Conservation (phyloP, 179 eudicot genomes). For the Actinidia chinensis region DNA sequence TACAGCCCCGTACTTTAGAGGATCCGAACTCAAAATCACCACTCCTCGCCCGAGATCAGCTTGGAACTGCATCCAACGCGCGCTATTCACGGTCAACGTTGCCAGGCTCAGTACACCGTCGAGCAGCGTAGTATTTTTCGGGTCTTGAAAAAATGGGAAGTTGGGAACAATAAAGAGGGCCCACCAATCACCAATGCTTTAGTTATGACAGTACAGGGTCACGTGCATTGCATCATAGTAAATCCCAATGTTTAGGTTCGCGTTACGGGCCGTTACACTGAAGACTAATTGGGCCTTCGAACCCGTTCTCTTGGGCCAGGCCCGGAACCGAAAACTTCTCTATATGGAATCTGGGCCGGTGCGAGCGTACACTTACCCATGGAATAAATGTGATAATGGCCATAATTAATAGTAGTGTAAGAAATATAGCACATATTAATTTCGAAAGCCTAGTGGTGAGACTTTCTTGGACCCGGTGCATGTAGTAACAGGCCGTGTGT, state of each 20-base stretch:
- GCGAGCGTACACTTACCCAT: constrained; percentile 83
- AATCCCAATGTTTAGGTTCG: constrained; percentile 58
- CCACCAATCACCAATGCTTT: constrained; percentile 57
- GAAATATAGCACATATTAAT: constrained; percentile 60
- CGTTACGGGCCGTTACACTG: constrained; percentile 64
- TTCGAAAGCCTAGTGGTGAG: constrained; percentile 70
- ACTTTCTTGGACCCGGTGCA: constrained; percentile 71
- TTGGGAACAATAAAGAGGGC: constrained; percentile 32
- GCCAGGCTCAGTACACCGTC: constrained; percentile 42
- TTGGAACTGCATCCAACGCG: constrained; percentile 54
- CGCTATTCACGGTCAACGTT: constrained; percentile 33
- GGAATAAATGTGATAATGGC: constrained; percentile 65
- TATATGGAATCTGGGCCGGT: constrained; percentile 70
- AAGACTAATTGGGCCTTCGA: constrained; percentile 42
- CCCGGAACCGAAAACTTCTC: constrained; percentile 57
- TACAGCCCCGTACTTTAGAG: too few species aligned
- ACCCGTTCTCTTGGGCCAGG: constrained; percentile 49
- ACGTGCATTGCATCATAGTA: constrained; percentile 52
- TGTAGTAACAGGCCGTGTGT: constrained; percentile 62
- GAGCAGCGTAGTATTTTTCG: constrained; percentile 56
- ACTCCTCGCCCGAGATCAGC: constrained; percentile 43
- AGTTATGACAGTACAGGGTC: constrained; percentile 44
- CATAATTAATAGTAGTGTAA: constrained; percentile 47
- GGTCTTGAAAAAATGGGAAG: constrained; percentile 66
- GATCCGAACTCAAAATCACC: too few species aligned